phyloP scores from a whole-genome alignment of 2,329 filamentous ascomycete genomes.

The Venturia asperata region DNA sequence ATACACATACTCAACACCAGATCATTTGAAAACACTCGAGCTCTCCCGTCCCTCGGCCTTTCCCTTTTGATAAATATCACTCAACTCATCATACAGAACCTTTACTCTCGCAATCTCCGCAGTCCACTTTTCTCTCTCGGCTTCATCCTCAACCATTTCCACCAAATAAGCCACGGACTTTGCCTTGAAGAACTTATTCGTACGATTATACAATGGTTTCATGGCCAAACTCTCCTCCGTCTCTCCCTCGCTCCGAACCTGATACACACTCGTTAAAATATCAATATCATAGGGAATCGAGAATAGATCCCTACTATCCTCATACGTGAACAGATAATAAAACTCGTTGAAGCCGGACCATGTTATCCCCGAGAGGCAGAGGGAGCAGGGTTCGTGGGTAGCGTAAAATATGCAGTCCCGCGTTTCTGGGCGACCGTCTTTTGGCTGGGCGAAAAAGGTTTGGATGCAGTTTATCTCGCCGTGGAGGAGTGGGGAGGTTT shows the following conservation, averaged over 20 bases:
- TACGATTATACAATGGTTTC: conserved; percentile 47
- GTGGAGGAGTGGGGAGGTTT: conserved; percentile 48
- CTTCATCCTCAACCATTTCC: conserved; percentile 31
- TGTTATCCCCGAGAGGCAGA: conserved; percentile 51
- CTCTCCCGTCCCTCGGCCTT: conserved; percentile 14
- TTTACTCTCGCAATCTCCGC: conserved; percentile 45
- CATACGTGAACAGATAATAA: conserved; percentile 54
- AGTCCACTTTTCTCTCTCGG: conserved; percentile 31
- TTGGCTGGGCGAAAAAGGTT: conserved; percentile 40
- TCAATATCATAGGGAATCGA: conserved; percentile 52
- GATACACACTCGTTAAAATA: conserved; percentile 50
- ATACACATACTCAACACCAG: background rate
- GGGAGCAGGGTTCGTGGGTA: conserved; percentile 53
- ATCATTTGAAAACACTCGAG: conserved; percentile 16
- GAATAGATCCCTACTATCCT: conserved; percentile 52
- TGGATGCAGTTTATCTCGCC: conserved; percentile 57
- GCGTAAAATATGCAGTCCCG: conserved; percentile 51
- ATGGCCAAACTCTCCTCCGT: conserved; percentile 24
- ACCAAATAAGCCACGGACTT: conserved; percentile 24
- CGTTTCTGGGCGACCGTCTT: conserved; percentile 32
- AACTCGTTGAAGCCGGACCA: conserved; percentile 52
- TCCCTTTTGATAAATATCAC: conserved; percentile 18
- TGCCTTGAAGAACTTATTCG: conserved; percentile 48
- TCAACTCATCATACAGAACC: conserved; percentile 36
- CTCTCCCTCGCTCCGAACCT: conserved; percentile 36